A percentile compares a stretch with the other conserved stretches of the same genome.
phyloP scores from a whole-genome alignment of 2,329 filamentous ascomycete genomes.

The Colletotrichum costaricense region DNA sequence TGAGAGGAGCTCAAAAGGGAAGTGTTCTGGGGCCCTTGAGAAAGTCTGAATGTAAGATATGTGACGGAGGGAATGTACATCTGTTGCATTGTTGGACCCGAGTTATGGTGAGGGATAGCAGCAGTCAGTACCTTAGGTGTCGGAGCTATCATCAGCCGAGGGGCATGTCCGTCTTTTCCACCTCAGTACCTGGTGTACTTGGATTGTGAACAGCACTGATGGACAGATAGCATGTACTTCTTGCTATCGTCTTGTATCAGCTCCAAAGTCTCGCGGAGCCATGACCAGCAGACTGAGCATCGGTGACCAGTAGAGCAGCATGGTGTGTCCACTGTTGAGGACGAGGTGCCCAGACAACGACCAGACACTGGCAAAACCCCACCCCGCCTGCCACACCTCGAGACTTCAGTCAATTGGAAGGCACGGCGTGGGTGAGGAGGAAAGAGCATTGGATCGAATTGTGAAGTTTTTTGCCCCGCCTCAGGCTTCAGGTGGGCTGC shows the following conservation, averaged over 20 bases:
- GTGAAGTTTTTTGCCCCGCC: slow-evolving; percentile 35
- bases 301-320: no score
- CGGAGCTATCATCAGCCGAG: neutral
- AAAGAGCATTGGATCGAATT: neutral
- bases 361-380: slow-evolving; percentile 14
- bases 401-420: neutral
- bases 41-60: neutral
- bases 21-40: neutral
- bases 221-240: neutral
- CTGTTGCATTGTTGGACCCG: neutral
- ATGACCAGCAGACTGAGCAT: neutral
- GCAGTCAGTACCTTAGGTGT: neutral
- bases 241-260: neutral
- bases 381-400: slow-evolving; percentile 28
- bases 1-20: neutral
- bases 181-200: no score
- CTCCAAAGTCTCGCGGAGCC: slow-evolving; percentile 21
- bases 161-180: no score
- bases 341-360: neutral
- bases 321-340: no score
- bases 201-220: no score
- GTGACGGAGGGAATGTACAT: neutral
- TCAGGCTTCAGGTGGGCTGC: neutral
- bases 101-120: neutral
- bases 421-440: no score